Evolutionary conservation across 208 protist species (phyloP), one percentile per base, ranked within the genome.

Genomic region (Wallacemonas rigidus): DNA sequence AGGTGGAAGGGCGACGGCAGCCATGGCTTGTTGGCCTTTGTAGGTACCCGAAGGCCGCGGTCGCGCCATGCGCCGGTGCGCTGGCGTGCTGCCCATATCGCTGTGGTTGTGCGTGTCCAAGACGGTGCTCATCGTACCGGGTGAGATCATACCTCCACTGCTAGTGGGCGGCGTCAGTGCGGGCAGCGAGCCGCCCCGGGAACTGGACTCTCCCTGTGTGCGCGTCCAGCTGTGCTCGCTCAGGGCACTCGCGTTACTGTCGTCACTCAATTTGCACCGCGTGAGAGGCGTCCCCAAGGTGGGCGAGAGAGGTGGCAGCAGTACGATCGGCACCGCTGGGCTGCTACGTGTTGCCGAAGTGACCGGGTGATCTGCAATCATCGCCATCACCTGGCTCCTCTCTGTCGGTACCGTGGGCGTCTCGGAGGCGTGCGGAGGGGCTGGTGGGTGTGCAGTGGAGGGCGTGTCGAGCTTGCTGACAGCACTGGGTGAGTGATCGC

Each of bases 301-400:
- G 3, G 56, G 56, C 6, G 56, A 62, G 26, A 62, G 36, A 5
- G 56, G 56, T 38, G 56, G 56, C 36, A 62, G 26, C 4, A 62
- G 56, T 15, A 38, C 43, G 56, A 62, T 44, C 36, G 36, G 9
- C 5, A 7, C 38, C 8, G 36, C 56, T 5, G 56, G 56, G 43
- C 36, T 62, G 38, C 36, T 40, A 15, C 56, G 56, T 3, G 43
- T 38, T 5, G 56, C 56, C 3, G 56, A n/a, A 9, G 17, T 17
- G 56, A 62, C 56, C 36, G 56, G 56, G 26, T 62, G 6, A 6
- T 62, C 56, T n/a, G 56, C 56, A 5, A 62, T 62, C 26, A 41
- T 62, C 35, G 17, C 9, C 5, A 1, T 7, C 56, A 62, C 2
- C 5, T 3, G 36, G 4, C 43, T 6, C 17, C 36, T 15, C 7